These are phyloP conservation scores for Nannizziopsis arthrosporioides DNA, from an alignment of 2,329 filamentous ascomycete species.

Conservation along the genomic window DNA sequence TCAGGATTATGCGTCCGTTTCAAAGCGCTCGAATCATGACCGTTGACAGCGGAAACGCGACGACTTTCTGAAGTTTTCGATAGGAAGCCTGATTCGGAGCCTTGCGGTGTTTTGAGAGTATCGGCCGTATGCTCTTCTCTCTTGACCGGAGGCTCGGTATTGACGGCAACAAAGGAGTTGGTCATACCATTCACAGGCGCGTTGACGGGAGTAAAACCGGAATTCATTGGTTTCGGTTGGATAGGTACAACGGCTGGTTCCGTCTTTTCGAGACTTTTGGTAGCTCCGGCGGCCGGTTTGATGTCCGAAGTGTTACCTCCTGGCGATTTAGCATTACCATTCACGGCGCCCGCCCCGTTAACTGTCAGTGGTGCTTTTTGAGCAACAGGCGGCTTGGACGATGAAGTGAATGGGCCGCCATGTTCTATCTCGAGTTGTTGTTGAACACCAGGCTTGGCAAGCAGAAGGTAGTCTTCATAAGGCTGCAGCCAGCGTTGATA, in stretches of 20 bases:
- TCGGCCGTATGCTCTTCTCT: slow-evolving; percentile 48
- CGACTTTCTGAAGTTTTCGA: slow-evolving; percentile 45
- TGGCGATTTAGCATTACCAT: slow-evolving; percentile 56
- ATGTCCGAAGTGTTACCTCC: slow-evolving; percentile 46
- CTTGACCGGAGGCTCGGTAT: slow-evolving; percentile 26
- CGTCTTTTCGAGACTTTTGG: slow-evolving; percentile 22
- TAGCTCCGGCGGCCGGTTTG: slow-evolving; percentile 41
- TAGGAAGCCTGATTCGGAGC: slow-evolving; percentile 53
- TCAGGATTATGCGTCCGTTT: slow-evolving; percentile 66
- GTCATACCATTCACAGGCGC: slow-evolving; percentile 43
- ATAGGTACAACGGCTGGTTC: slow-evolving; percentile 22
- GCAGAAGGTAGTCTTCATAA: slow-evolving; percentile 84
- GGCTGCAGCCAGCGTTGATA: slow-evolving; percentile 95
- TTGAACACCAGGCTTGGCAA: slow-evolving; percentile 91
- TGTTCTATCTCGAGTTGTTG: slow-evolving; percentile 89
- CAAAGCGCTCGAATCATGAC: slow-evolving; percentile 45
- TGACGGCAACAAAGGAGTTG: slow-evolving; percentile 39
- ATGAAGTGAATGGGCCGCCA: slow-evolving; percentile 75
- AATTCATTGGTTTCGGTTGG: slow-evolving; percentile 29
- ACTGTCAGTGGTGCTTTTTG: slow-evolving; percentile 32
- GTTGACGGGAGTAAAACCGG: slow-evolving; percentile 65
- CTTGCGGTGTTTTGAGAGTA: slow-evolving; percentile 43
- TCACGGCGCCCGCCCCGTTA: slow-evolving; percentile 39
- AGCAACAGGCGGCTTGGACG: slow-evolving; percentile 62
- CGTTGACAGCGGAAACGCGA: slow-evolving; percentile 43